Evolutionary conservation across 176 grass and related monocot species (phyloP).

Genomic region (Oryza rufipogon): DNA sequence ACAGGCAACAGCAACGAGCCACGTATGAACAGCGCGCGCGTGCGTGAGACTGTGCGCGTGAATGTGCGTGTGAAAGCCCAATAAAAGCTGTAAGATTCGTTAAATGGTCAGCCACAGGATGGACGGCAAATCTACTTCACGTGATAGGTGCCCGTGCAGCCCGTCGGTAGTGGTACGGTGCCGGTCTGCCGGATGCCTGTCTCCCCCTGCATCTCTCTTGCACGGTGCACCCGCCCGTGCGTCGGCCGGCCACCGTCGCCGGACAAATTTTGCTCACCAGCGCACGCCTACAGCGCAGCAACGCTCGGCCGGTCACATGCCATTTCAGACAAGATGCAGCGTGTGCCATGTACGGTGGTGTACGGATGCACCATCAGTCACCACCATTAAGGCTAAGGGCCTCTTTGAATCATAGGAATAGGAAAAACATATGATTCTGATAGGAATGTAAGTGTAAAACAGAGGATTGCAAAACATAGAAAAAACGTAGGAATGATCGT

Average conservation of each 20-base stretch:
- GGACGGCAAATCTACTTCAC: slow-evolving; percentile 24
- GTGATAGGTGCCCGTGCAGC: background rate
- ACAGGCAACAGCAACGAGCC: background rate
- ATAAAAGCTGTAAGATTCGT: background rate
- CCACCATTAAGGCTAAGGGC: too few species aligned
- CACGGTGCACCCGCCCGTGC: background rate
- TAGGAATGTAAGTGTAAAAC: too few species aligned
- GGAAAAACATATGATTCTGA: too few species aligned
- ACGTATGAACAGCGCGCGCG: background rate
- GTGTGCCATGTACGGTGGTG: background rate
- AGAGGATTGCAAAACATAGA: too few species aligned
- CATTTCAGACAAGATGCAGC: slow-evolving; percentile 14
- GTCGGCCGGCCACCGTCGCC: background rate
- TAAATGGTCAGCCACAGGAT: slow-evolving; percentile 26
- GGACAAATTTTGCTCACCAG: background rate
- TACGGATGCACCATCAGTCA: background rate
- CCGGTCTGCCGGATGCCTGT: background rate
- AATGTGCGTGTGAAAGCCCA: background rate
- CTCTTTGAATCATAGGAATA: too few species aligned
- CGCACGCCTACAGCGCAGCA: background rate
- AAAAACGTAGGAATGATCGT: too few species aligned
- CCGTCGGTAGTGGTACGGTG: slow-evolving; percentile 16
- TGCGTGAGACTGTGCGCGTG: background rate
- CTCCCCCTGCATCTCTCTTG: background rate
- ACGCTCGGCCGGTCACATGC: background rate